A percentile compares a stretch with the other conserved stretches of the same genome.
These are phyloP conservation scores for Solanum hybrid DNA, from an alignment of 305 asterid species.

Conservation along the genomic window DNA sequence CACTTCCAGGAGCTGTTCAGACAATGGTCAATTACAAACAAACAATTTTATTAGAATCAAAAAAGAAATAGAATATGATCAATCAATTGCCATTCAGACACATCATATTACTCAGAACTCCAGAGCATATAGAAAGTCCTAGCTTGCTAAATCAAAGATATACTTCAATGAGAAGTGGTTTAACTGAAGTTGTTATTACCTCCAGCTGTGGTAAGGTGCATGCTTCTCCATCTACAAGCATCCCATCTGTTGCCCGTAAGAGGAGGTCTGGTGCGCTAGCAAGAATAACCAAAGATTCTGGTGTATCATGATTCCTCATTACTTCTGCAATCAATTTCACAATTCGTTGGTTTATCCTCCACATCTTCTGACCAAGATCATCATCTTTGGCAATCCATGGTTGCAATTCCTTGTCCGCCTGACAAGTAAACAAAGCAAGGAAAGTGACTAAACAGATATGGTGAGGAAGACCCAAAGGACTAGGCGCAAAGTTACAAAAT, in stretches of 20 bases:
- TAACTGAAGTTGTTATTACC: constrained; percentile 33
- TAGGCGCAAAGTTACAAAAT: neutral
- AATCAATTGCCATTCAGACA: neutral
- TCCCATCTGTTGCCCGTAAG: constrained; percentile 93
- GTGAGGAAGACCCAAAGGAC: neutral
- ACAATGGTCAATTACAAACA: constrained; percentile 8
- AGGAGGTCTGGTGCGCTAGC: constrained; percentile 91
- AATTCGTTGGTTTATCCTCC: constrained; percentile 86
- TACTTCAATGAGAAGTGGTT: neutral
- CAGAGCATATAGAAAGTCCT: neutral
- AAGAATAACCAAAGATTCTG: constrained; percentile 77
- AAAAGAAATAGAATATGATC: constrained; percentile 1
- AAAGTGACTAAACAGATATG: constrained; percentile 34
- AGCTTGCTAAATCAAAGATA: neutral
- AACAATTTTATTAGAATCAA: neutral
- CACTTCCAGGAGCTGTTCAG: constrained; percentile 66
- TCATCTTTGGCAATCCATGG: constrained; percentile 97
- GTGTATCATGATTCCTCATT: constrained; percentile 88
- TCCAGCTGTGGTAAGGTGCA: constrained; percentile 96
- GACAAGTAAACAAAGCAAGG: constrained; percentile 31
- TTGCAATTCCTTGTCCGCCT: constrained; percentile 96
- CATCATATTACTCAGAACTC: neutral
- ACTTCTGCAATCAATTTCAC: constrained; percentile 85
- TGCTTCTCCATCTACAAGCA: constrained; percentile 99
- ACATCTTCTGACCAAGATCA: constrained; percentile 87